These are phyloP conservation scores for Globisporangium spiculum DNA, from an alignment of 352 stramenopile genomes.

Conservation along the genomic window DNA sequence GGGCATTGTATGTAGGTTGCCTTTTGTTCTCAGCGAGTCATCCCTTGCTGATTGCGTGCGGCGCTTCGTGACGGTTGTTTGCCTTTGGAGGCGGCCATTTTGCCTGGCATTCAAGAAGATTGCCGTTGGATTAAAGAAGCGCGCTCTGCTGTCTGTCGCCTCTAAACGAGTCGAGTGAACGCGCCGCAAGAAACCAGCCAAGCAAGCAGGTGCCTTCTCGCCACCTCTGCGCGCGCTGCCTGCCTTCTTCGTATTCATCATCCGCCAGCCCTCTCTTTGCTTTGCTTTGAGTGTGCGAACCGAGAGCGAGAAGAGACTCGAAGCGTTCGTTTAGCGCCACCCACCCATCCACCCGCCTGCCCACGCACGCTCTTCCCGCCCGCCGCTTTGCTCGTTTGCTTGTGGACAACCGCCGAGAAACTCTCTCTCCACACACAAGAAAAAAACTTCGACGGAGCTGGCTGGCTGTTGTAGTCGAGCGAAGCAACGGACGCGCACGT, in stretches of 20 bases:
- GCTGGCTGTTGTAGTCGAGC: neutral
- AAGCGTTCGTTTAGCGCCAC: neutral
- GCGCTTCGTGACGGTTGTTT: constrained; percentile 1
- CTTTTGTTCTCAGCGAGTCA: constrained; percentile 6
- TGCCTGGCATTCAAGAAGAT: constrained; percentile 11
- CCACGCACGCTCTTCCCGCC: neutral
- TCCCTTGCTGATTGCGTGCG: neutral
- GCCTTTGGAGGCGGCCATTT: neutral
- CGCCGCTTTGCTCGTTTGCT: neutral
- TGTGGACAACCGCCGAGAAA: constrained; percentile 9
- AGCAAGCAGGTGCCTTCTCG: neutral
- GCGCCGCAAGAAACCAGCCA: neutral
- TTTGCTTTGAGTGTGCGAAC: neutral
- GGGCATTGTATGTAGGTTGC: constrained; percentile 1
- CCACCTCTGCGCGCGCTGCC: too few relatives aligned
- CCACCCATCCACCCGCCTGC: too few relatives aligned
- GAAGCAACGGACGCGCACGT: constrained; percentile 5
- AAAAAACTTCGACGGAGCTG: neutral
- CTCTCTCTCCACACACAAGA: constrained; percentile 2
- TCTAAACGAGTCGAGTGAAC: neutral
- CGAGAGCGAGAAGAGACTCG: neutral
- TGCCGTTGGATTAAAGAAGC: neutral
- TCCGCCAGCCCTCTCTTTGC: neutral
- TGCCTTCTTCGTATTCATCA: neutral
- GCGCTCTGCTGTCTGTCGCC: neutral